phyloP scores from a whole-genome alignment of 768 basidiomycete genomes.

The Harrya chromipes region DNA sequence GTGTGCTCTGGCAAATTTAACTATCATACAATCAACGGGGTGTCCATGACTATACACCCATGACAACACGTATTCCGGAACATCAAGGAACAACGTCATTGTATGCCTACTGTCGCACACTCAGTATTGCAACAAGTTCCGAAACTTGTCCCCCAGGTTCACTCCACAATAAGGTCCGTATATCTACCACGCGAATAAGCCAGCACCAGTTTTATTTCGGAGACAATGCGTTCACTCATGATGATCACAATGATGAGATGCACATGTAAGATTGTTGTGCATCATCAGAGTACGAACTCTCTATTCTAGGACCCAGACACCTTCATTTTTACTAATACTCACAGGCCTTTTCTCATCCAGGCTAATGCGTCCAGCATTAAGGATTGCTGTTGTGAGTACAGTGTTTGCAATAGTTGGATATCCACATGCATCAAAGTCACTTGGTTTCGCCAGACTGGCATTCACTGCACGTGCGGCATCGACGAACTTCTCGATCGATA shows the following conservation, averaged over 20 bases:
- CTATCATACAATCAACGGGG: neutral
- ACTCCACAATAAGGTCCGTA: too few species aligned
- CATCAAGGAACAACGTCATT: neutral
- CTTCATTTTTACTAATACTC: conserved; percentile 63
- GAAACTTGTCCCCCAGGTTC: neutral
- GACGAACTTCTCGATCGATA: conserved; percentile 91
- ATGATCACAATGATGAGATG: too few species aligned
- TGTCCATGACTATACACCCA: conserved; percentile 9
- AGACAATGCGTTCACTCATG: neutral
- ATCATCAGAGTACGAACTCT: conserved; percentile 8
- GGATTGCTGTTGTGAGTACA: conserved; percentile 80
- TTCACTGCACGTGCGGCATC: conserved; percentile 81
- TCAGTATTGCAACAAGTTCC: too few species aligned
- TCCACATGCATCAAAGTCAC: conserved; percentile 74
- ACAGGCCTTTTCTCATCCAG: conserved; percentile 88
- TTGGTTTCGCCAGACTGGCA: conserved; percentile 59
- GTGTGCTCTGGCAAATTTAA: conserved; percentile 11
- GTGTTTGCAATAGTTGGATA: conserved; percentile 90
- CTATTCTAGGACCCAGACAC: conserved; percentile 67
- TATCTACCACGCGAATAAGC: neutral
- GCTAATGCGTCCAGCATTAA: conserved; percentile 87
- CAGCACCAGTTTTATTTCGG: neutral
- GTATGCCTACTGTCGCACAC: neutral
- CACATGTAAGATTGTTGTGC: conserved; percentile 14
- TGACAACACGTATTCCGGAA: conserved; percentile 5